Conservation (phyloP, 345 rosid species). For the Aquilaria sinensis region DNA sequence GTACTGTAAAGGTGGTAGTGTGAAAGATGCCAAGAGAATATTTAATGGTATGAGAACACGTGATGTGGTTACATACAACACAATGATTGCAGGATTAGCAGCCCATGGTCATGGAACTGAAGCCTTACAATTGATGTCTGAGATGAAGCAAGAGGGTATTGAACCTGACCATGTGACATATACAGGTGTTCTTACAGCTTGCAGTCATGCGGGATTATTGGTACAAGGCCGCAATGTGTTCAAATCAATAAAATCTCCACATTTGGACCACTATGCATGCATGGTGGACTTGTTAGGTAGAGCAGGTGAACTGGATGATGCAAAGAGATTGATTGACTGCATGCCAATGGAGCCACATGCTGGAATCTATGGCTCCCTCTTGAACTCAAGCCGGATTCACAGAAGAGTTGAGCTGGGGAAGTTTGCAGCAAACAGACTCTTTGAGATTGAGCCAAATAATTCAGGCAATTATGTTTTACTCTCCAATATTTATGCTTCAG, state of each 20-base stretch:
- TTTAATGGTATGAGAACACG: conserved; percentile 24
- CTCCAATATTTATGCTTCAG: conserved; percentile 26
- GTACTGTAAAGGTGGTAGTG: conserved; percentile 32
- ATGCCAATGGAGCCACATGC: conserved; percentile 31
- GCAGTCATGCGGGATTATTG: conserved; percentile 41
- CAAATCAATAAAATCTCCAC: conserved; percentile 16
- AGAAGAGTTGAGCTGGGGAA: conserved; percentile 21
- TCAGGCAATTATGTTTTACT: conserved; percentile 28
- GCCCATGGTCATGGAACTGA: conserved; percentile 32
- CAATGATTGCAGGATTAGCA: conserved; percentile 37
- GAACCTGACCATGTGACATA: conserved; percentile 34
- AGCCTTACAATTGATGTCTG: conserved; percentile 17
- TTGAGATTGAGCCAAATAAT: conserved; percentile 28
- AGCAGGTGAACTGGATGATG: conserved; percentile 25
- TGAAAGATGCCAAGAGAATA: conserved; percentile 26
- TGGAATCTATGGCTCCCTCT: conserved; percentile 30
- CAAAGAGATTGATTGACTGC: conserved; percentile 22
- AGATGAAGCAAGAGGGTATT: conserved; percentile 27
- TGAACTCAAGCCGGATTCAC: conserved; percentile 25
- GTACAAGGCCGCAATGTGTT: conserved; percentile 27
- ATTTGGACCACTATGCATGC: conserved; percentile 24
- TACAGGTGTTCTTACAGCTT: conserved; percentile 32
- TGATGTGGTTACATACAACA: conserved; percentile 31
- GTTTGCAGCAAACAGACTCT: conserved; percentile 29
- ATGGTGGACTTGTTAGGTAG: conserved; percentile 31